Percentiles rank a stretch among this genome's conserved stretches.
These are phyloP conservation scores for Neurospora sp. DNA, from an alignment of 495 filamentous ascomycete species.

Conservation along the genomic window DNA sequence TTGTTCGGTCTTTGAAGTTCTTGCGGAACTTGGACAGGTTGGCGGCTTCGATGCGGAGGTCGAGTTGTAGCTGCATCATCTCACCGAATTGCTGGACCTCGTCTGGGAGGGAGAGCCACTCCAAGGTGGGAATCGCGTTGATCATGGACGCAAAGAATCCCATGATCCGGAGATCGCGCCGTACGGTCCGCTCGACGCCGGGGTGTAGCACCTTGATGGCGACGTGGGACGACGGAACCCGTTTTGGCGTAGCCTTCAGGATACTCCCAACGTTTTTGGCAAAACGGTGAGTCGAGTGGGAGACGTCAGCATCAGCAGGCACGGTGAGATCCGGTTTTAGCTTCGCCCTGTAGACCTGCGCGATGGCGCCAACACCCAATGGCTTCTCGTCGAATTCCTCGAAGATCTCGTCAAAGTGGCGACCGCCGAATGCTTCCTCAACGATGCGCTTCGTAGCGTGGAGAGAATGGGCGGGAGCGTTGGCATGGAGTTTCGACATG, in stretches of 20 bases:
- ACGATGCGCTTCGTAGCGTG: slow-evolving; percentile 71
- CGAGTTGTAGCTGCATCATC: slow-evolving; percentile 97
- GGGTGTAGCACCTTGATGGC: slow-evolving; percentile 97
- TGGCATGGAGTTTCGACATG: slow-evolving; percentile 92
- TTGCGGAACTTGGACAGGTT: slow-evolving; percentile 84
- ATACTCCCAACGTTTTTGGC: slow-evolving; percentile 70
- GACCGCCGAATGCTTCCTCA: slow-evolving; percentile 66
- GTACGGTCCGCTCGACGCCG: slow-evolving; percentile 76
- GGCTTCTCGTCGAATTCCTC: slow-evolving; percentile 91
- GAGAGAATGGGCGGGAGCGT: slow-evolving; percentile 86
- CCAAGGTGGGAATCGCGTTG: slow-evolving; percentile 85
- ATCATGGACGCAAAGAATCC: slow-evolving; percentile 77
- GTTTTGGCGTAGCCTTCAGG: slow-evolving; percentile 72
- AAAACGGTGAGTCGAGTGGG: slow-evolving; percentile 46
- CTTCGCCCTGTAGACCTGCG: slow-evolving; percentile 95
- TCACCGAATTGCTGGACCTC: slow-evolving; percentile 90
- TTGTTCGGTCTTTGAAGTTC: slow-evolving; percentile 81
- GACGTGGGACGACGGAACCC: slow-evolving; percentile 86
- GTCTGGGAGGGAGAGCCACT: slow-evolving; percentile 94
- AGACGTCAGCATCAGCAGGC: slow-evolving; percentile 48
- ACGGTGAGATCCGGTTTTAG: slow-evolving; percentile 69
- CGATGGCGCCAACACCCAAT: slow-evolving; percentile 90
- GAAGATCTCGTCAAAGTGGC: slow-evolving; percentile 83
- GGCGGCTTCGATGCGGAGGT: slow-evolving; percentile 87
- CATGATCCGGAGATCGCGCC: slow-evolving; percentile 89